Conservation (phyloP, 2,329 filamentous ascomycete genomes). For the Sporothrix mexicana region DNA sequence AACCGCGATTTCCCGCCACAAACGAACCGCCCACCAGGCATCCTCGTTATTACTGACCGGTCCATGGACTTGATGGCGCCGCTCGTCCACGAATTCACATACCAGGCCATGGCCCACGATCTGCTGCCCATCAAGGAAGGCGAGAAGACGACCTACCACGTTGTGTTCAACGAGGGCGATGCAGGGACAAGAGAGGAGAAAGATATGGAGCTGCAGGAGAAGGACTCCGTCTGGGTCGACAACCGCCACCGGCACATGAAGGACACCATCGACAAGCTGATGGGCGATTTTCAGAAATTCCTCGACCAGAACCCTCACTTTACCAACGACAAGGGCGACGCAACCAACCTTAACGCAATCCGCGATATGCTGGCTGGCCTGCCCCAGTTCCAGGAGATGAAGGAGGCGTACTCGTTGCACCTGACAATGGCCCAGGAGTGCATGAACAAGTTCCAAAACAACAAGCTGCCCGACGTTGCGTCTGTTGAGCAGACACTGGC, state of each 20-base stretch:
- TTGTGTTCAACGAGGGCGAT: constrained; percentile 75
- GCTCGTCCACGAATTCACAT: constrained; percentile 93
- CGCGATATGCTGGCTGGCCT: constrained; percentile 96
- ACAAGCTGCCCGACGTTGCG: constrained; percentile 85
- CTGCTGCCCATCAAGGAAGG: constrained; percentile 85
- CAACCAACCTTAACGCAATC: constrained; percentile 84
- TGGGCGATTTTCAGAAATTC: constrained; percentile 91
- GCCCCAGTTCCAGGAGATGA: constrained; percentile 93
- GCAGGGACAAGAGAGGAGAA: constrained; percentile 72
- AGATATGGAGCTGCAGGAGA: constrained; percentile 88
- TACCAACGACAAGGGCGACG: constrained; percentile 71
- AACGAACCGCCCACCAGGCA: constrained; percentile 77
- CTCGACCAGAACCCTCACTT: constrained; percentile 91
- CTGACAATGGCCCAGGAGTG: constrained; percentile 96
- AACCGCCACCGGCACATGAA: constrained; percentile 98
- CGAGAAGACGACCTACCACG: constrained; percentile 86
- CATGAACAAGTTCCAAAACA: constrained; percentile 88
- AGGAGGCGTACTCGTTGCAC: constrained; percentile 92
- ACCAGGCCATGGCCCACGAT: constrained; percentile 98
- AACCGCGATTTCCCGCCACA: constrained; percentile 83
- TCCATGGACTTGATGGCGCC: constrained; percentile 92
- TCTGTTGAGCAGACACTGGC: constrained; percentile 88
- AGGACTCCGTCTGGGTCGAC: constrained; percentile 93
- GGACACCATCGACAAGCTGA: constrained; percentile 91
- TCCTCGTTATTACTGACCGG: constrained; percentile 85